Percentiles rank a stretch among this genome's conserved stretches.
Evolutionary conservation across 306 rosid genomes (phyloP).

Genomic region (Prosopis cineraria): DNA sequence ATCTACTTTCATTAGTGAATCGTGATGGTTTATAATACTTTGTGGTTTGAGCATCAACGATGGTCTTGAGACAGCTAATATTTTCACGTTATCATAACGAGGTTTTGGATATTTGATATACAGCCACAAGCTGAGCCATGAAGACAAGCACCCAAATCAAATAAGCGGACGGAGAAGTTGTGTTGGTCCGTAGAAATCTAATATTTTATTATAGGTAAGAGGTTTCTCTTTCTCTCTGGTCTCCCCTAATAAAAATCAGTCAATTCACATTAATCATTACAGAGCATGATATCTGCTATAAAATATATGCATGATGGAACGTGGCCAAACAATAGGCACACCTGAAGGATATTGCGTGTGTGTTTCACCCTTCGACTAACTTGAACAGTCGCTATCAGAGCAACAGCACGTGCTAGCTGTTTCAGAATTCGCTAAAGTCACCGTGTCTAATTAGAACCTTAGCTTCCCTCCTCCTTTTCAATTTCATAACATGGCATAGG

Average conservation of each 20-base stretch:
- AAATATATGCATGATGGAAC: not conserved
- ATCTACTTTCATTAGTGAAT: not conserved
- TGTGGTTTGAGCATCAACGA: too few species aligned
- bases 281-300: not conserved
- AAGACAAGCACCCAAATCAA: too few species aligned
- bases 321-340: not conserved
- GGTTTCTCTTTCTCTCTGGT: conserved; percentile 10
- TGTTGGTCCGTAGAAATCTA: conserved; percentile 27
- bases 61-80: too few species aligned
- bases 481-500: not conserved
- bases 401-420: not conserved
- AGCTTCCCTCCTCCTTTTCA: not conserved
- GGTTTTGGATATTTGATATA: too few species aligned
- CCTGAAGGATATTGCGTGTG: not conserved
- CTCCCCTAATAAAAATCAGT: too few species aligned
- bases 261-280: too few species aligned
- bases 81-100: too few species aligned
- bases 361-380: not conserved
- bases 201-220: conserved; percentile 6
- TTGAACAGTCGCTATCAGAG: conserved; percentile 11
- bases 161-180: too few species aligned
- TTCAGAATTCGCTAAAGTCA: not conserved
- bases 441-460: not conserved
- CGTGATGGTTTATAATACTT: too few species aligned
- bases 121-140: too few species aligned